A percentile compares a stretch with the other conserved stretches of the same genome.
Evolutionary conservation across 2,329 filamentous ascomycete genomes (phyloP).

Genomic region (Pseudogymnoascus sp.): DNA sequence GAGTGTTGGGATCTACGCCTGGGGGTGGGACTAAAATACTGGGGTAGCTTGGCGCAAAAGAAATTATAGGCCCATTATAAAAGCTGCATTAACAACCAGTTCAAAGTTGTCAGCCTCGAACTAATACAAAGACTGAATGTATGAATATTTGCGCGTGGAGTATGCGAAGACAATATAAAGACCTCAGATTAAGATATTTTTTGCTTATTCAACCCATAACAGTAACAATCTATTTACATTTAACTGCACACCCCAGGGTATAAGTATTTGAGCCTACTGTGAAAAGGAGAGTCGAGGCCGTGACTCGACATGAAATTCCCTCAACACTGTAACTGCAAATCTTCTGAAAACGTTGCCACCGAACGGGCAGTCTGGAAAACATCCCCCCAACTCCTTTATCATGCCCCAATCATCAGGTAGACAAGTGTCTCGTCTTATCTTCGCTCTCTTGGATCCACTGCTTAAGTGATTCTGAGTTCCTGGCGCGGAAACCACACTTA

Average conservation of each 20-base stretch:
- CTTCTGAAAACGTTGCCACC: background rate
- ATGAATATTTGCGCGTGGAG: background rate
- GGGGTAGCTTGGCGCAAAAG: constrained; percentile 6
- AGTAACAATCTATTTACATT: background rate
- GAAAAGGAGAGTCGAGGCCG: background rate
- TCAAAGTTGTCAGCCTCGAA: background rate
- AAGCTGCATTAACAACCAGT: background rate
- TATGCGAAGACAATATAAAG: background rate
- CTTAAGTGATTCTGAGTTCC: constrained; percentile 41
- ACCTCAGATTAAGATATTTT: background rate
- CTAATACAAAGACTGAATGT: background rate
- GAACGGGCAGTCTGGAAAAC: background rate
- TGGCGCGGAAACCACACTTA: constrained; percentile 49
- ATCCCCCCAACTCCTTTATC: background rate
- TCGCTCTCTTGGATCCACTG: constrained; percentile 46
- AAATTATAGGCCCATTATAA: background rate
- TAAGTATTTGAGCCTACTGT: background rate
- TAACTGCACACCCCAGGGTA: constrained; percentile 3
- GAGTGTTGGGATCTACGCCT: background rate
- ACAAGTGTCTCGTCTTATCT: constrained; percentile 17
- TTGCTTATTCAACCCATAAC: background rate
- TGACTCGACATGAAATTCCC: background rate
- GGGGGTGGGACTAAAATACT: background rate
- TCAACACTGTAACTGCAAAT: background rate
- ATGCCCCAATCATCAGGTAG: background rate